Evolutionary conservation across 2,329 filamentous ascomycete species (phyloP).

Genomic region (Hypoxylon sp.): DNA sequence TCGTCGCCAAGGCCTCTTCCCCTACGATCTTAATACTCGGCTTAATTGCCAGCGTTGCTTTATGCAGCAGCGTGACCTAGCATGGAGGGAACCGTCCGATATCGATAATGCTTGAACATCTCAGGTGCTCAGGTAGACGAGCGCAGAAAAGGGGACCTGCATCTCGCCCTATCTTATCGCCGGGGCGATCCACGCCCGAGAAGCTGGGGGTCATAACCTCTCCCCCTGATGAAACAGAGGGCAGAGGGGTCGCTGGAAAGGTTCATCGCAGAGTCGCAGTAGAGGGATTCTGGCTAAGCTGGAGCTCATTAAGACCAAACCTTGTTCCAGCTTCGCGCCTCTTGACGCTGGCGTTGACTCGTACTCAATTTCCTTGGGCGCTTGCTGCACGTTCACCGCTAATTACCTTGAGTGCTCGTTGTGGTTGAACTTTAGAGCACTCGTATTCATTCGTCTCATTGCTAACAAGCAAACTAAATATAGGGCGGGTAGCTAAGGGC

Average conservation of each 20-base stretch:
- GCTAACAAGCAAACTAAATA: not conserved
- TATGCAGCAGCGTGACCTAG: not conserved
- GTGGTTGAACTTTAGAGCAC: not conserved
- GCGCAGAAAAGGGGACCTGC: conserved; percentile 1
- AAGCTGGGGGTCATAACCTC: not conserved
- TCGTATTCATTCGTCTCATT: conserved; percentile 3
- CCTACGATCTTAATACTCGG: conserved; percentile 17
- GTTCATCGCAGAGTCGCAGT: conserved; percentile 16
- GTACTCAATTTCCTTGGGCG: conserved; percentile 3
- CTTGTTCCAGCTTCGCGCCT: conserved; percentile 27
- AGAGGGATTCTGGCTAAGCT: conserved; percentile 2
- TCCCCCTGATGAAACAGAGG: conserved; percentile 32
- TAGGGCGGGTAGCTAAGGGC: not conserved
- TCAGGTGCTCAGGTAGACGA: not conserved
- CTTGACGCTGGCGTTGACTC: conserved; percentile 4
- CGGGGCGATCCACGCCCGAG: conserved; percentile 1
- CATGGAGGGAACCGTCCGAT: conserved; percentile 9
- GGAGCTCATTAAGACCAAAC: conserved; percentile 28
- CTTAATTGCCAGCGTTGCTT: conserved; percentile 2
- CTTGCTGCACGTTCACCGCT: not conserved
- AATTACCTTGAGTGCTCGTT: not conserved
- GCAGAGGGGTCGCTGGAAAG: not conserved
- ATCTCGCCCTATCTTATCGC: not conserved
- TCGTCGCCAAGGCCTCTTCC: conserved; percentile 4
- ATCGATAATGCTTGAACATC: not conserved